A percentile compares a stretch with the other conserved stretches of the same genome.
phyloP scores from a whole-genome alignment of 2,329 filamentous ascomycete genomes.

The Cercospora sesami region DNA sequence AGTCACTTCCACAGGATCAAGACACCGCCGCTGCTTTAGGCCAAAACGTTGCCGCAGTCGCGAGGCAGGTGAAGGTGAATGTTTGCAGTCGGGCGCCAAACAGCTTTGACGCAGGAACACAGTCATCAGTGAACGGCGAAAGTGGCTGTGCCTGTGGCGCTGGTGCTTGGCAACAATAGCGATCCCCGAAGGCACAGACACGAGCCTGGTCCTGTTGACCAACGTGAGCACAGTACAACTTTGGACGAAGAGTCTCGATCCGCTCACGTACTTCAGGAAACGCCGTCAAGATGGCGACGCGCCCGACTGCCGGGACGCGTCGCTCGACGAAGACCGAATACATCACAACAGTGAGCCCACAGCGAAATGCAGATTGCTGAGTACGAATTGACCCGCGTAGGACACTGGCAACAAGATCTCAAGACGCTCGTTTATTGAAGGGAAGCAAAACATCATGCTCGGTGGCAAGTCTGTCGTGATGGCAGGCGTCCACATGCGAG shows the following conservation, averaged over 20 bases:
- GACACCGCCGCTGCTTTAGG: slow-evolving; percentile 10
- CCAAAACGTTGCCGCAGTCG: neutral
- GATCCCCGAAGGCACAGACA: neutral
- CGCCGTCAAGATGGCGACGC: slow-evolving; percentile 37
- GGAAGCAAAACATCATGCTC: slow-evolving; percentile 96
- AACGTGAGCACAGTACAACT: neutral
- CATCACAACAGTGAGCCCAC: slow-evolving; percentile 76
- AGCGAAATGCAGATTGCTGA: neutral
- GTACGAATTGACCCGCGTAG: slow-evolving; percentile 48
- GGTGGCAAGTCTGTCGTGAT: slow-evolving; percentile 93
- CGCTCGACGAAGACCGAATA: slow-evolving; percentile 85
- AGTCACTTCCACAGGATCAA: slow-evolving; percentile 4
- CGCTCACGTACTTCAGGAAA: neutral
- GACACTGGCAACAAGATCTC: slow-evolving; percentile 99
- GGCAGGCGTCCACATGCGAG: slow-evolving; percentile 89
- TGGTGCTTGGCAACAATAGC: neutral
- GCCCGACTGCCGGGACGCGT: slow-evolving; percentile 41
- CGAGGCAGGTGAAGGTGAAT: neutral
- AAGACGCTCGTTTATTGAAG: slow-evolving; percentile 84
- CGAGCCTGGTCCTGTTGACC: neutral
- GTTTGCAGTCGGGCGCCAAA: neutral
- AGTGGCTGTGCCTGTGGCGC: neutral
- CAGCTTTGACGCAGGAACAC: neutral
- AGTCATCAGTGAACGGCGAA: neutral
- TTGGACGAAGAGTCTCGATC: neutral